Base-by-base conservation (phyloP, 2,329 filamentous ascomycete species). In the Beauveria pseudobassiana region DNA sequence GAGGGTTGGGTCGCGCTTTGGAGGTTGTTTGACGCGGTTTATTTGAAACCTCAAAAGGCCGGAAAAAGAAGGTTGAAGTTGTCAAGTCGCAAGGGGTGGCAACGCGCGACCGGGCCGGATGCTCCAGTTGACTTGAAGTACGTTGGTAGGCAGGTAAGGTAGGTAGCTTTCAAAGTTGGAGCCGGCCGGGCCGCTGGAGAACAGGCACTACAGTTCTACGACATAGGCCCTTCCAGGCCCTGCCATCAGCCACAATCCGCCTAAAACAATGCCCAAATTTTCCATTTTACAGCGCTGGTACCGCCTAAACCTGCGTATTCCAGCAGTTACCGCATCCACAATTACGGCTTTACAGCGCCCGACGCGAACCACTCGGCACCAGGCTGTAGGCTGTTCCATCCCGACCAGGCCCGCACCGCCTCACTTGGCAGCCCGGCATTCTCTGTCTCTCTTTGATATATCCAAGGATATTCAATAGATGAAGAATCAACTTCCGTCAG, bases 11-110 rank as follows among this genome's bases (percentile, higher is more conserved):
- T 61, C 51, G 59, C 59, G 59, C 43, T 55, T 55, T 61, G 34
- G 9, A 26, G 43, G 45, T 22, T 49, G 34, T 49, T 42, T 61
- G 59, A 61, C 59, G 59, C 59, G 59, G 43, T 55, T 61, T 42
- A 42, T 24, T 38, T 43, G 42, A 20, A 40, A 34, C 49, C 40
- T 52, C 24, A 18, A n/a, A 28, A 42, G 34, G n/a, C 30, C 42
- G n/a, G 42, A 60, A 53, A 40, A 51, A 54, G 43, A 61, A 34
- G 38, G 26, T 30, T 16, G 34, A 49, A 20, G 40, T 53, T 43
- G 58, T 26, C 20, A 30, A 60, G 58, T 53, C 28, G 58, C 49
- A 60, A 53, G 58, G 58, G 58, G 58, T 60, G 57, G 57, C 57
- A 34, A 45, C 30, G 56, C 46, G 30, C 48, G 57, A 34, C 58